Base-by-base conservation (phyloP, 495 filamentous ascomycete genomes). In the Friedmanniomyces simplex region DNA sequence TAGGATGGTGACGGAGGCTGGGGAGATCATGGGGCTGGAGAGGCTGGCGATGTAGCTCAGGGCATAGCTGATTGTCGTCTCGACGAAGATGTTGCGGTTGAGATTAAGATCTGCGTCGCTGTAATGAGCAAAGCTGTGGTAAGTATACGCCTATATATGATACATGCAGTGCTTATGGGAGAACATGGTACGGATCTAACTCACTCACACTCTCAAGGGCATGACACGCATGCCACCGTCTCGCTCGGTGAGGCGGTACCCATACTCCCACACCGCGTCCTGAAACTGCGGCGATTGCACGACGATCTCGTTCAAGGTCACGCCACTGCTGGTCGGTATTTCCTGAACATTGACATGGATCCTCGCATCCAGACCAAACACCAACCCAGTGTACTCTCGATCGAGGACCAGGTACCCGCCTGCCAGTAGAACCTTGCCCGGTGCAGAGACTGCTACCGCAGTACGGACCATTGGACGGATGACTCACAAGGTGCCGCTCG, bases 331-430 rank as follows among this genome's bases (percentile, higher is more conserved):
- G 39, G 77, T 79, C 66, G 59, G 72, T 21, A 81, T 67, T 47
- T 76, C 72, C 63, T 85, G 78, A 20, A 91, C 86, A 59, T 89
- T 71, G 52, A 89, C 82, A 70, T 96, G 90, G 62, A 98, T 95
- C 55, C 93, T 81, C 50, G 93, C 91, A 71, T 91, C 88, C 51
- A 98, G 86, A 16, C 89, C 93, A 69, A 96, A 95, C 7, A 97
- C 91, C 18, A 95, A 81, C 11, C 84, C 94, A 1, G 88, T 91
- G 66, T 95, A 91, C 39, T 78, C 75, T 50, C 86, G 82, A 73
- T 97, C 94, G 22, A 98, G 83, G 10, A 96, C 89, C 13, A 98
- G 83, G 67, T 96, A 98, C 42, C 93, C 93, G 39, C 93, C 93
- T 49, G 91, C 88, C 16, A 98, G 78, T 46, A 98, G 79, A 43